Evolutionary conservation across 345 rosid genomes (phyloP), one percentile per base, ranked within the genome.

Genomic region (Brassica napus): DNA sequence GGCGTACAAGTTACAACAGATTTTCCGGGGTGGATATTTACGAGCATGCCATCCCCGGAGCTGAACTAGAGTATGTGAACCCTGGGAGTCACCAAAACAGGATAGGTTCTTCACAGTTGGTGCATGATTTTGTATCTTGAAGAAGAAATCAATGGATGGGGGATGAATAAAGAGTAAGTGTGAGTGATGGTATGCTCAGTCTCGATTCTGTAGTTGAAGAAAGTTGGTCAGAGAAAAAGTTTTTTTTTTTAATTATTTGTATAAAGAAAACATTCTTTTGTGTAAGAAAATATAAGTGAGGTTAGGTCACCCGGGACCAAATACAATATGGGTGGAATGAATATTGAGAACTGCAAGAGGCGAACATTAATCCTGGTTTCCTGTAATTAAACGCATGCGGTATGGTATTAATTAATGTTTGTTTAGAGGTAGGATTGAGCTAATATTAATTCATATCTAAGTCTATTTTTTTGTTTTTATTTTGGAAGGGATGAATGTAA

Each of bases 71-170:
- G 75, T 88, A 87, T 83, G 77, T 86, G 55, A 89, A 87, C 76
- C 86, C 91, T 1, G 86, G 88, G 54, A 89, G 81, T 82, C 88
- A 89, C 82, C 91, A 91, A 76, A 84, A 88, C 75, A 85, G 87
- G 85, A 87, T 88, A 83, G 77, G 83, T 67, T 87, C 97, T 54
- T 81, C 94, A 52, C 94, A 93, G 60, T 72, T 90, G 72, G 84
- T 91, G 47, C 98, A 92, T 77, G 97, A 92, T 89, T 93, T 91
- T 79, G 98, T 95, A 80, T 74, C 65, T 79, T 79, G 74, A 79
- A 49, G 59, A 34, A 24, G 65, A 73, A 49, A 67, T 31, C 73
- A 59, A 59, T 11, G 69, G 62, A 76, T 42, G 12, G 49, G 49
- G 72, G 69, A 16, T 30, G 61, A 78, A 55, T 80, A 79, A 75